These are phyloP conservation scores for Wickerhamomyces pijperi DNA, from an alignment of 805 yeast species.

Conservation along the genomic window DNA sequence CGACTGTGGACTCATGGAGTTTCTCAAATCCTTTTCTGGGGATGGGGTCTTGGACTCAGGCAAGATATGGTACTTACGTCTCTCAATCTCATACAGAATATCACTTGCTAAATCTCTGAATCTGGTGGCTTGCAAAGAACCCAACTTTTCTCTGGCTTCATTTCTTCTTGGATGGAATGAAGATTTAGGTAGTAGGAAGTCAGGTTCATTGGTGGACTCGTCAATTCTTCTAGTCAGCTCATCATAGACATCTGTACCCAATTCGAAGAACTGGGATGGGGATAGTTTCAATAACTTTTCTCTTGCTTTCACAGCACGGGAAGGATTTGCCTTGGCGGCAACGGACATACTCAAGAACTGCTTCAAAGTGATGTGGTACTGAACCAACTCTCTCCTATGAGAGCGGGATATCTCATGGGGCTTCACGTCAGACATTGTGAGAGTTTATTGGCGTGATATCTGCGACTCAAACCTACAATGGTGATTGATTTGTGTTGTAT, in stretches of 20 bases:
- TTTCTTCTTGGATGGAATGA: slow-evolving; percentile 88
- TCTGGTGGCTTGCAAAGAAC: slow-evolving; percentile 69
- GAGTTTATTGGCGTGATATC: background rate
- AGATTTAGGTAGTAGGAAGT: slow-evolving; percentile 55
- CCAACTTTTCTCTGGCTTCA: slow-evolving; percentile 86
- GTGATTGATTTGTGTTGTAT: background rate
- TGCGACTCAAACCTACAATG: no score
- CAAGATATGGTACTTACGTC: slow-evolving; percentile 46
- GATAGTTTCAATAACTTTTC: slow-evolving; percentile 77
- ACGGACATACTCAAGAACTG: slow-evolving; percentile 17
- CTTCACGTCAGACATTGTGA: background rate
- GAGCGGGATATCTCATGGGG: background rate
- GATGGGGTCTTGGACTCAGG: background rate
- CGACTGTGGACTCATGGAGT: background rate
- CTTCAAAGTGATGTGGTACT: slow-evolving; percentile 14
- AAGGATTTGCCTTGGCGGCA: slow-evolving; percentile 19
- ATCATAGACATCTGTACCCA: slow-evolving; percentile 90
- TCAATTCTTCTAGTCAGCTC: slow-evolving; percentile 73
- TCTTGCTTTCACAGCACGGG: slow-evolving; percentile 70
- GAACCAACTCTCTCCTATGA: slow-evolving; percentile 6
- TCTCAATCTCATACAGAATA: slow-evolving; percentile 74
- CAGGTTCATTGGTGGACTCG: slow-evolving; percentile 47
- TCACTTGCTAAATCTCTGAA: slow-evolving; percentile 89
- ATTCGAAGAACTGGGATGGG: slow-evolving; percentile 72
- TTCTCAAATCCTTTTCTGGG: background rate